A percentile compares a stretch with the other conserved stretches of the same genome.
Conservation (phyloP, 345 rosid genomes). For the Excoecaria cochinchinensis region DNA sequence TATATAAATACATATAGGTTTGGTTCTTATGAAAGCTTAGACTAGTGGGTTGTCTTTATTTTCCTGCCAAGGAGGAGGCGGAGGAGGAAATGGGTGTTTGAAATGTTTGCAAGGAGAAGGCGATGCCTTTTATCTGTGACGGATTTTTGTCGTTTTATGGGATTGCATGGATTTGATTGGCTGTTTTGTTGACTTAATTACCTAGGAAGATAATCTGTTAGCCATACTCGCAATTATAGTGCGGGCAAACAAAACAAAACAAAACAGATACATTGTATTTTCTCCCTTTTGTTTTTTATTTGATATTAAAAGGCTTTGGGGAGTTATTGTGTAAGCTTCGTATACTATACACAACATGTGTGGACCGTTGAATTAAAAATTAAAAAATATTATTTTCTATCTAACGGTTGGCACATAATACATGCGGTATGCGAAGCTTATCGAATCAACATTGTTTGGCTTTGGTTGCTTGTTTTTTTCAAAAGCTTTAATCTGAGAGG, state of each 20-base stretch:
- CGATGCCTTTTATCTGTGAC: constrained; percentile 47
- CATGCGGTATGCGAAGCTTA: too few species aligned
- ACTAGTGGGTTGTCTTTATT: not conserved
- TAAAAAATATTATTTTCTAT: too few species aligned
- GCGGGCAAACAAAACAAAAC: not conserved
- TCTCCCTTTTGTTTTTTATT: too few species aligned
- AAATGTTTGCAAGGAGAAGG: constrained; percentile 64
- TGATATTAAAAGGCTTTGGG: too few species aligned
- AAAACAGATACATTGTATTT: too few species aligned
- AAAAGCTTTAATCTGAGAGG: not conserved
- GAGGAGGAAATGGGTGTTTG: constrained; percentile 42
- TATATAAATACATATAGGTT: too few species aligned
- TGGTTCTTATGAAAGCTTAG: not conserved
- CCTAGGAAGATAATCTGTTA: constrained; percentile 18
- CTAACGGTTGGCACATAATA: too few species aligned
- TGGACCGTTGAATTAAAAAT: too few species aligned
- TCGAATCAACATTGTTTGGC: not conserved
- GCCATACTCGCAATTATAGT: not conserved
- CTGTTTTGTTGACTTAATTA: constrained; percentile 27
- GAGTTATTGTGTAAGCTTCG: too few species aligned
- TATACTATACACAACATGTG: too few species aligned
- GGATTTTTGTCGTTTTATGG: constrained; percentile 45
- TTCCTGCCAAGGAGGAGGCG: not conserved
- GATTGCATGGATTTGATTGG: constrained; percentile 55
- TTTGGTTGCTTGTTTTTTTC: not conserved